Evolutionary conservation across 305 asterid species (phyloP).

Genomic region (Stenogyne calaminthoides): DNA sequence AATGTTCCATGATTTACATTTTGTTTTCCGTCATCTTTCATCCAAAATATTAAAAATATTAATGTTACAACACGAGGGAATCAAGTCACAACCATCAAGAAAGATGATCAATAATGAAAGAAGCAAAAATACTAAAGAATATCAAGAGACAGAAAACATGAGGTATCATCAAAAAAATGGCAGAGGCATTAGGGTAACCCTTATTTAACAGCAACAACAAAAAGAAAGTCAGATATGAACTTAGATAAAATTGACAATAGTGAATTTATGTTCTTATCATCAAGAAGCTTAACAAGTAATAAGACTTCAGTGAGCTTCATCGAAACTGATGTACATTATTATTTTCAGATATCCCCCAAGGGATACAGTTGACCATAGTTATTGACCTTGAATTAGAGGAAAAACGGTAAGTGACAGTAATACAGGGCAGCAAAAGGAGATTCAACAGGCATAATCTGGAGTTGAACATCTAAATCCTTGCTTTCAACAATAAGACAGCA

Average conservation of each 20-base stretch:
- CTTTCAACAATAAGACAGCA: not conserved
- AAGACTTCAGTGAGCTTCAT: not conserved
- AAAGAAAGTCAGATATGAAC: not conserved
- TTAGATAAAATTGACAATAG: conserved; percentile 3
- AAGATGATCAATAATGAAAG: too few relatives aligned
- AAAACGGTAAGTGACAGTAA: not conserved
- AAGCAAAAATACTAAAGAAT: not conserved
- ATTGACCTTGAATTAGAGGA: not conserved
- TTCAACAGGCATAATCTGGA: conserved; percentile 7
- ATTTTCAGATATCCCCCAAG: not conserved
- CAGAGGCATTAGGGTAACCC: conserved; percentile 7
- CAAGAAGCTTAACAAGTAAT: not conserved
- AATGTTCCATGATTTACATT: not conserved
- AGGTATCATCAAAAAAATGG: conserved; percentile 20
- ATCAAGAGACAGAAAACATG: not conserved
- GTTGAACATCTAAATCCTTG: not conserved
- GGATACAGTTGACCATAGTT: not conserved
- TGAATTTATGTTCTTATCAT: not conserved
- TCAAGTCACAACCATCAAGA: not conserved
- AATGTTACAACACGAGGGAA: not conserved
- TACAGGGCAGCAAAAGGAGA: not conserved
- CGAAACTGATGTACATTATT: not conserved
- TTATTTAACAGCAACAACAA: too few relatives aligned
- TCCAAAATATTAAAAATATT: conserved; percentile 1
- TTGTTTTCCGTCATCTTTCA: not conserved